These are phyloP conservation scores for Talaromyces amestolkiae DNA, from an alignment of 2,329 filamentous ascomycete genomes.

Conservation along the genomic window DNA sequence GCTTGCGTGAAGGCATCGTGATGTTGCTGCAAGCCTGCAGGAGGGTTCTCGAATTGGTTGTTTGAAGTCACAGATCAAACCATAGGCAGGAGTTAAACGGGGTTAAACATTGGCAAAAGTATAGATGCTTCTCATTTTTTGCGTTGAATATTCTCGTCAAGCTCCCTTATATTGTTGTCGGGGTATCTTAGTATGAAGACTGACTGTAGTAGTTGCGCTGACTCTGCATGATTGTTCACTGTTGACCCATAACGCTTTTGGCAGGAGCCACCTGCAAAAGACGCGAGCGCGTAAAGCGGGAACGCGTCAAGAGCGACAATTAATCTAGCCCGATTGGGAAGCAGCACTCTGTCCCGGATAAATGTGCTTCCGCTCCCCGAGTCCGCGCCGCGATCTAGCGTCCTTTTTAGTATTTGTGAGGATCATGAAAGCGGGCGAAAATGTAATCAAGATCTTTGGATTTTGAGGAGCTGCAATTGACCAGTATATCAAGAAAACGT, in stretches of 20 bases:
- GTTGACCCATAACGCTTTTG: constrained; percentile 3
- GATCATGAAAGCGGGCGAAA: background rate
- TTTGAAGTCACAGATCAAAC: constrained; percentile 26
- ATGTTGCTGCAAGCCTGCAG: constrained; percentile 23
- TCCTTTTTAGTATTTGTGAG: background rate
- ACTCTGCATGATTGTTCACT: background rate
- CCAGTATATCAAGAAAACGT: background rate
- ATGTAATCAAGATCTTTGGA: background rate
- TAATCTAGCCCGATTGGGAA: constrained; percentile 3
- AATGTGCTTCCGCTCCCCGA: background rate
- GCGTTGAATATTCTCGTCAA: background rate
- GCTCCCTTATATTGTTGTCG: background rate
- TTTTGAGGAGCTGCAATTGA: background rate
- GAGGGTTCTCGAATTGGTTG: constrained; percentile 22
- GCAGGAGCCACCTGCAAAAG: constrained; percentile 1
- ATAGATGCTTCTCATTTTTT: constrained; percentile 6
- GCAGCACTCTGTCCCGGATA: background rate
- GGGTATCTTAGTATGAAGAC: background rate
- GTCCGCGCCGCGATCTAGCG: constrained; percentile 2
- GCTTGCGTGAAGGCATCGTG: constrained; percentile 50
- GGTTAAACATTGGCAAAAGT: constrained; percentile 12
- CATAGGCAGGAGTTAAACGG: background rate
- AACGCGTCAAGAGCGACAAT: background rate
- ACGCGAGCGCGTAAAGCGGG: constrained; percentile 10
- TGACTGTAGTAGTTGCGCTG: background rate